A percentile compares a stretch with the other conserved stretches of the same genome.
Evolutionary conservation across 2,329 filamentous ascomycete genomes (phyloP).

Genomic region (Podosphaera xanthii): DNA sequence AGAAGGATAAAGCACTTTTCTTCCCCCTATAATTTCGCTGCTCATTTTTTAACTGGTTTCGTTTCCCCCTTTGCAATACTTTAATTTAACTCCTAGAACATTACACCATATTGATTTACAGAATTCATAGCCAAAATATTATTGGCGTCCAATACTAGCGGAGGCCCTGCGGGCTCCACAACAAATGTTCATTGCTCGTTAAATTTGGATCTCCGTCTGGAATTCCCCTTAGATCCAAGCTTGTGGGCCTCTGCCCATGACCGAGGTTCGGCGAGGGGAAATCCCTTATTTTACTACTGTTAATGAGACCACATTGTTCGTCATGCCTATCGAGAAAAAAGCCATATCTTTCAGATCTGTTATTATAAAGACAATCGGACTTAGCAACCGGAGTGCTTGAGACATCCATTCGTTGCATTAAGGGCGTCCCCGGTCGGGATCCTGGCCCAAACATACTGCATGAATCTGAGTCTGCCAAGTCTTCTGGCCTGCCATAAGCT

Average conservation of each 20-base stretch:
- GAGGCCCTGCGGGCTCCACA: slow-evolving; percentile 1
- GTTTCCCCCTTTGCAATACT: neutral
- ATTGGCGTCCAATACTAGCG: neutral
- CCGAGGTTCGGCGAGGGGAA: slow-evolving; percentile 18
- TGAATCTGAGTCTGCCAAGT: slow-evolving; percentile 23
- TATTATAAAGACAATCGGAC: slow-evolving; percentile 8
- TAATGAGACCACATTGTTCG: slow-evolving; percentile 31
- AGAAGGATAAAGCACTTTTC: neutral
- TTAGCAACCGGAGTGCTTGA: neutral
- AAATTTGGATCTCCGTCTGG: slow-evolving; percentile 20
- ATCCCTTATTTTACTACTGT: slow-evolving; percentile 29
- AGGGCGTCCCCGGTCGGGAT: slow-evolving; percentile 13
- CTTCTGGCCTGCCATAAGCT: slow-evolving; percentile 35
- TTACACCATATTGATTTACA: neutral
- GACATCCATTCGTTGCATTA: slow-evolving; percentile 4
- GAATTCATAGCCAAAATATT: neutral
- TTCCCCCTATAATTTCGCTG: neutral
- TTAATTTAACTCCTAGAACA: neutral
- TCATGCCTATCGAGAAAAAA: slow-evolving; percentile 19
- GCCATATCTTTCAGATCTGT: slow-evolving; percentile 10
- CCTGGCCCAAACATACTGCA: slow-evolving; percentile 8
- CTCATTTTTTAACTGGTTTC: neutral
- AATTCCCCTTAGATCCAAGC: slow-evolving; percentile 34
- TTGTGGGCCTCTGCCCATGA: slow-evolving; percentile 22
- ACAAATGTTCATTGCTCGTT: slow-evolving; percentile 16